These are phyloP conservation scores for Vitrella brassicaformis DNA, from an alignment of 73 alveolate species.

Conservation along the genomic window DNA sequence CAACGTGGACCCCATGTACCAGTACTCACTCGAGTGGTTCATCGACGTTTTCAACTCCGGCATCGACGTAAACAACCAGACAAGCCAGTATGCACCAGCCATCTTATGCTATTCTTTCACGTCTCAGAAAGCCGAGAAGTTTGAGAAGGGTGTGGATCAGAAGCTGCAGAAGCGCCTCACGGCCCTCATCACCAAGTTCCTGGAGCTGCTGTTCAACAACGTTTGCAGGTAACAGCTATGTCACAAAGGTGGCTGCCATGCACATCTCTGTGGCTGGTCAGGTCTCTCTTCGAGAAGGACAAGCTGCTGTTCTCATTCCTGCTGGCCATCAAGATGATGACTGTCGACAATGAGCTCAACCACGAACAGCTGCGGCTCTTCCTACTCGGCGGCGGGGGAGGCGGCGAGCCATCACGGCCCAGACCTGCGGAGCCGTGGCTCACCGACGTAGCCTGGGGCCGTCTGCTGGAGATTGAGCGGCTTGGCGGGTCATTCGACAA, in stretches of 20 bases:
- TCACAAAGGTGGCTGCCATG: too few relatives aligned
- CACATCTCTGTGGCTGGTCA: conserved; percentile 73
- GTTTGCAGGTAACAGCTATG: conserved; percentile 1
- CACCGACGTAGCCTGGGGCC: conserved; percentile 16
- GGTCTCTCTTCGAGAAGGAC: conserved; percentile 93
- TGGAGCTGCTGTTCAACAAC: conserved; percentile 31
- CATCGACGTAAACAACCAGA: too few relatives aligned
- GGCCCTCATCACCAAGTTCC: conserved; percentile 10
- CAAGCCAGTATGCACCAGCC: too few relatives aligned
- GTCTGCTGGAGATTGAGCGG: conserved; percentile 10
- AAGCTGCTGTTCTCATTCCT: conserved; percentile 85
- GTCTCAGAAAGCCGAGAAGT: conserved; percentile 48
- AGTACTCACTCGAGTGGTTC: conserved; percentile 84
- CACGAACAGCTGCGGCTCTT: conserved; percentile 53
- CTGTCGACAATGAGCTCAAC: conserved; percentile 14
- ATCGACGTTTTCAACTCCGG: conserved; percentile 51
- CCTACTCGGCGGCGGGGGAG: conserved; percentile 37
- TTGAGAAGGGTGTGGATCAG: conserved; percentile 23
- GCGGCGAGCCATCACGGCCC: conserved; percentile 1
- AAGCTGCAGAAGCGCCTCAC: conserved; percentile 11
- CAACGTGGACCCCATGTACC: conserved; percentile 89
- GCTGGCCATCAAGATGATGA: conserved; percentile 68
- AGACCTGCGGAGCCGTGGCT: conserved; percentile 22
- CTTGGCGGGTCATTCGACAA: conserved; percentile 31
- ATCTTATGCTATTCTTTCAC: conserved; percentile 41